phyloP scores from a whole-genome alignment of 495 filamentous ascomycete species.

The Xanthoparmelia taractica region DNA sequence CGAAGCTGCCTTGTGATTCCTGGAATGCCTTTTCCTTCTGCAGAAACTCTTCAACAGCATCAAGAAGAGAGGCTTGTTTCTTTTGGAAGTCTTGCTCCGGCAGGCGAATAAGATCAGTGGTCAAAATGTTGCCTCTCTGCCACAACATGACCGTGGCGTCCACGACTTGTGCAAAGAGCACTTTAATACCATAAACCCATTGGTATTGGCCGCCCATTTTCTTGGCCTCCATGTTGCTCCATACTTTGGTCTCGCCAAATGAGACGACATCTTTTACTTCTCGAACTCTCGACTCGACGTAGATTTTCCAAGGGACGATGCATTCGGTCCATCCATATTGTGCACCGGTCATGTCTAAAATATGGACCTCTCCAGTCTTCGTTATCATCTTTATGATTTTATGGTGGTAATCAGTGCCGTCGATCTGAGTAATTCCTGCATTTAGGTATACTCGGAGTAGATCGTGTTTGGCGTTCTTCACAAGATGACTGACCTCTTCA shows the following conservation, averaged over 20 bases:
- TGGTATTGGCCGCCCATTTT: background rate
- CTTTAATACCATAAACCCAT: background rate
- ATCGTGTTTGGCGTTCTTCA: too few relatives aligned
- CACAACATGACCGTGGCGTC: background rate
- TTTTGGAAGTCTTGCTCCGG: background rate
- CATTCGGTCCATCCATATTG: constrained; percentile 4
- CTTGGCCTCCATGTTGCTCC: background rate
- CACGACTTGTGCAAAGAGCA: background rate
- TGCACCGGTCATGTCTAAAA: background rate
- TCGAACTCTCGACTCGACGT: background rate
- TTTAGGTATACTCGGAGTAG: too few relatives aligned
- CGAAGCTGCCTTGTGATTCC: background rate
- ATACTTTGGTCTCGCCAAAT: background rate
- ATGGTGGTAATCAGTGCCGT: constrained; percentile 1
- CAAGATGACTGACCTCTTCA: background rate
- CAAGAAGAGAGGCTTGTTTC: background rate
- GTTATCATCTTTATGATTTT: background rate
- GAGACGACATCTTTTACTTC: background rate
- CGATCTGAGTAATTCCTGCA: background rate
- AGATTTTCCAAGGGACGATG: background rate
- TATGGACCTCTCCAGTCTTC: background rate
- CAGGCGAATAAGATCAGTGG: background rate
- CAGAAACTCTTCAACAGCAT: background rate
- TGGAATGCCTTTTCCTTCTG: background rate
- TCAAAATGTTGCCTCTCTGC: background rate